Evolutionary conservation across 306 rosid genomes (phyloP).

Genomic region (Pterocarpus macrocarpus): DNA sequence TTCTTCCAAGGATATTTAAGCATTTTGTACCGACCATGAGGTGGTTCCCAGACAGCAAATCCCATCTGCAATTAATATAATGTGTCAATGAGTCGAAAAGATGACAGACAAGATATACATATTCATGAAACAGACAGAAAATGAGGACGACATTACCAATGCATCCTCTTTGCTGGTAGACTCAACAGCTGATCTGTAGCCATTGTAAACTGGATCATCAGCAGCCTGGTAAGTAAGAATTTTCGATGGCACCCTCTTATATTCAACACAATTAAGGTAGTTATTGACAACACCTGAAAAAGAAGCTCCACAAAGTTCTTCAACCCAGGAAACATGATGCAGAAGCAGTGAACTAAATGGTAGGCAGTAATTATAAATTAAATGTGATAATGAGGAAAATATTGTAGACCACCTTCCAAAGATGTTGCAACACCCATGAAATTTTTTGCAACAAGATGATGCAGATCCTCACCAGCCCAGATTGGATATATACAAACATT

Average conservation of each 20-base stretch:
- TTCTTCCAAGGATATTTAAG: constrained; percentile 90
- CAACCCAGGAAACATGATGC: constrained; percentile 29
- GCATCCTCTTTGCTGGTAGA: constrained; percentile 90
- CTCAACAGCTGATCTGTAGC: constrained; percentile 88
- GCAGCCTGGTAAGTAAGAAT: constrained; percentile 92
- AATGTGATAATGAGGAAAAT: constrained; percentile 30
- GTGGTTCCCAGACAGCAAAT: constrained; percentile 99
- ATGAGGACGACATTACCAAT: constrained; percentile 64
- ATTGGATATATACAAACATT: constrained; percentile 85
- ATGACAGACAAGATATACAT: background rate
- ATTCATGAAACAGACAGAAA: constrained; percentile 33
- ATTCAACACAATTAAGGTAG: constrained; percentile 81
- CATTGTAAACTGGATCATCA: constrained; percentile 89
- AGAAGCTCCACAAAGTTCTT: constrained; percentile 32
- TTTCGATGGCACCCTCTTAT: constrained; percentile 82
- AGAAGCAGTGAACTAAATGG: constrained; percentile 14
- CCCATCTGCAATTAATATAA: constrained; percentile 72
- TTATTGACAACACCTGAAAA: constrained; percentile 70
- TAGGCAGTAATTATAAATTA: constrained; percentile 1
- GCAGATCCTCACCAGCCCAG: constrained; percentile 99
- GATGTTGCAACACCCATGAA: constrained; percentile 86
- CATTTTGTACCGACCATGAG: constrained; percentile 88
- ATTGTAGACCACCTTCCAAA: constrained; percentile 72
- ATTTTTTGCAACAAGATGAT: constrained; percentile 78
- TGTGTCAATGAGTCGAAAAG: constrained; percentile 37